Percentiles rank a stretch among this genome's conserved stretches.
These are phyloP conservation scores for Mortierella sp. DNA, from an alignment of 371 early-diverging fungal genomes.

Conservation along the genomic window DNA sequence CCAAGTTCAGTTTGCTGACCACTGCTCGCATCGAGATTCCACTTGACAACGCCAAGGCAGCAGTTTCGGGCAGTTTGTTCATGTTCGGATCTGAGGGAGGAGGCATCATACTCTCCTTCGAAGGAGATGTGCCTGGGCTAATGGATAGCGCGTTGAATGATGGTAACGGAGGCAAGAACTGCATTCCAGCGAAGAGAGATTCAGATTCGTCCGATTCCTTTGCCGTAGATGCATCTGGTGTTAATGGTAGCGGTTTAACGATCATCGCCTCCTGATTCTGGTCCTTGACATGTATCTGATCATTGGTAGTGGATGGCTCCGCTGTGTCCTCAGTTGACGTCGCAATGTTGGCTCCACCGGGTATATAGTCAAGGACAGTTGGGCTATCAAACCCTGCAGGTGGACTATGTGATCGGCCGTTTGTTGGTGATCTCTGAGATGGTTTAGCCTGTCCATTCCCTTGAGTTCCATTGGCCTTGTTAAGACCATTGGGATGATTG, in stretches of 20 bases:
- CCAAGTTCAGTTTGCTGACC: slow-evolving; percentile 31
- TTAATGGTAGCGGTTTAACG: not conserved
- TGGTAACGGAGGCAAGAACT: slow-evolving; percentile 27
- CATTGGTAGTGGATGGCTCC: not conserved
- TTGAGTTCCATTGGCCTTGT: slow-evolving; percentile 9
- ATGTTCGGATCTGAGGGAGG: slow-evolving; percentile 7
- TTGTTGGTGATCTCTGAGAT: slow-evolving; percentile 18
- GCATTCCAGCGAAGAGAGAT: not conserved
- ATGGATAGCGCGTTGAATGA: slow-evolving; percentile 23
- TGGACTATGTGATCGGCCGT: not conserved
- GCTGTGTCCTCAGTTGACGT: not conserved
- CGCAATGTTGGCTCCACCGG: not conserved
- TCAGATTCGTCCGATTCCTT: not conserved
- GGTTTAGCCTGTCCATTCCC: slow-evolving; percentile 8
- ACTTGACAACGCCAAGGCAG: slow-evolving; percentile 21
- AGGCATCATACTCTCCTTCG: not conserved
- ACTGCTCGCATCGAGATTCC: slow-evolving; percentile 38
- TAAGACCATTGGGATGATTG: slow-evolving; percentile 10
- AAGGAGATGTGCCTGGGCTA: slow-evolving; percentile 4
- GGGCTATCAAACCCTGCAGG: slow-evolving; percentile 9
- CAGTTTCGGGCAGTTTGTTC: slow-evolving; percentile 30
- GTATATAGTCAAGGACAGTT: slow-evolving; percentile 18
- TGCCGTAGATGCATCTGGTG: not conserved
- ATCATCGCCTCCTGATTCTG: not conserved
- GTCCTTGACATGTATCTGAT: not conserved